Percentiles rank a stretch among this genome's conserved stretches.
Evolutionary conservation across 768 basidiomycete genomes (phyloP).

Genomic region (Tulasnella sp.): DNA sequence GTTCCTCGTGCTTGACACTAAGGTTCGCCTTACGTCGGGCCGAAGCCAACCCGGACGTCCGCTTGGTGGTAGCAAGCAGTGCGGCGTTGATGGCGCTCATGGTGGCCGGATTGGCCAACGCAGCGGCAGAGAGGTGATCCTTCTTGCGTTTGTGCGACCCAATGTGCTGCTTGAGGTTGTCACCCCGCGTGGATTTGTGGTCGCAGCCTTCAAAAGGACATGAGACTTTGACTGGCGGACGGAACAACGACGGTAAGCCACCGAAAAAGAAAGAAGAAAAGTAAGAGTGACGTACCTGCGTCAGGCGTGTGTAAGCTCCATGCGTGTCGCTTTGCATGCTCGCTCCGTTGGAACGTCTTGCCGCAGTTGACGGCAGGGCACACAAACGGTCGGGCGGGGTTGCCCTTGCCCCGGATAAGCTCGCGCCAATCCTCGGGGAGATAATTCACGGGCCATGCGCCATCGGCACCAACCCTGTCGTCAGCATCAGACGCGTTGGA

Average conservation of each 20-base stretch:
- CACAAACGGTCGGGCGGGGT: slow-evolving; percentile 6
- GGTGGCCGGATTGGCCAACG: too few species aligned
- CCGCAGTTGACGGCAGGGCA: slow-evolving; percentile 12
- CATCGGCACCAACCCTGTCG: not conserved
- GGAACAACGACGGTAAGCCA: not conserved
- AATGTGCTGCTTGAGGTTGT: slow-evolving; percentile 14
- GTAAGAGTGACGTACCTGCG: not conserved
- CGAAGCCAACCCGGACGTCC: too few species aligned
- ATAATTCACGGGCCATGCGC: not conserved
- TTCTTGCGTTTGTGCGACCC: slow-evolving; percentile 11
- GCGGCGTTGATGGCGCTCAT: too few species aligned
- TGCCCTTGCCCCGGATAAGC: slow-evolving; percentile 5
- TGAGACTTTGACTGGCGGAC: not conserved
- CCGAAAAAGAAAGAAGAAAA: too few species aligned
- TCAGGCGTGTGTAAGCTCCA: slow-evolving; percentile 13
- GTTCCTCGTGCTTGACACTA: too few species aligned
- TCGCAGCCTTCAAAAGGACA: slow-evolving; percentile 7
- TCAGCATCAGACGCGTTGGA: not conserved
- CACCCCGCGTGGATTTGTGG: slow-evolving; percentile 13
- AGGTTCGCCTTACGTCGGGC: too few species aligned
- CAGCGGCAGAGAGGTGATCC: too few species aligned
- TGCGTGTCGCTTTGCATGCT: slow-evolving; percentile 13
- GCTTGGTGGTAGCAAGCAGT: too few species aligned
- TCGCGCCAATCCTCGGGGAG: slow-evolving; percentile 9
- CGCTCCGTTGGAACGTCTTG: slow-evolving; percentile 15